Evolutionary conservation across 2,329 filamentous ascomycete genomes (phyloP), one percentile per base, ranked within the genome.

Genomic region (Incumbomyces lentus): DNA sequence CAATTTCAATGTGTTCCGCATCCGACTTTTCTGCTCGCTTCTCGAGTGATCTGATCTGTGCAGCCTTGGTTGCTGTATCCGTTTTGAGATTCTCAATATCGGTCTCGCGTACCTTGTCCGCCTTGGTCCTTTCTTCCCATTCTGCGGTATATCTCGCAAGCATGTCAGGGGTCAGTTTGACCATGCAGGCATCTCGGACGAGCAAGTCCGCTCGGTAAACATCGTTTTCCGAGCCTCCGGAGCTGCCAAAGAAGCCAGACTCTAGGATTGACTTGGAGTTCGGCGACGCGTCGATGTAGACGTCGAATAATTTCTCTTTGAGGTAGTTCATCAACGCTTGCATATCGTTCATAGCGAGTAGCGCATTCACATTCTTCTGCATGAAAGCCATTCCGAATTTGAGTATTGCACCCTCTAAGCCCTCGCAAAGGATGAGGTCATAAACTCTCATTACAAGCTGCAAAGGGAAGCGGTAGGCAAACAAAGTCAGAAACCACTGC

Each of bases 401-500:
- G 44, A 98, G 71, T 55, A 98, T 92, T 0, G 92, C 92, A 41
- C 72, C 74, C 44, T 88, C 86, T 13, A 98, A 73, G 2, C 93
- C 92, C 65, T 96, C 90, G 39, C 86, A 92, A 14, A 98, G 73
- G 43, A 98, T 92, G 46, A 98, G 70, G 62, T 98, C 92, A 65
- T 96, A 98, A 42, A 98, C 93, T 29, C 92, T 85, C 48, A 98
- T 81, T 6, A 98, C 92, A 8, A 98, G 79, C 62, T 98, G 92
- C 6, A 98, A 74, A 7, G 92, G 92, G 64, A 98, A 98, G 35
- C 93, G 85, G 64, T 98, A 98, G 29, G 90, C 88, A 61, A 98
- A 98, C n/a, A 98, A 74, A 0, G 92, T 98, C 41, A 98, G 75
- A 67, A 98, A 98, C 92, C 92, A 98, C 64, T 98, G 92, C 0